phyloP scores from a whole-genome alignment of 148 eudicot genomes.

The Persicaria tinctoria region DNA sequence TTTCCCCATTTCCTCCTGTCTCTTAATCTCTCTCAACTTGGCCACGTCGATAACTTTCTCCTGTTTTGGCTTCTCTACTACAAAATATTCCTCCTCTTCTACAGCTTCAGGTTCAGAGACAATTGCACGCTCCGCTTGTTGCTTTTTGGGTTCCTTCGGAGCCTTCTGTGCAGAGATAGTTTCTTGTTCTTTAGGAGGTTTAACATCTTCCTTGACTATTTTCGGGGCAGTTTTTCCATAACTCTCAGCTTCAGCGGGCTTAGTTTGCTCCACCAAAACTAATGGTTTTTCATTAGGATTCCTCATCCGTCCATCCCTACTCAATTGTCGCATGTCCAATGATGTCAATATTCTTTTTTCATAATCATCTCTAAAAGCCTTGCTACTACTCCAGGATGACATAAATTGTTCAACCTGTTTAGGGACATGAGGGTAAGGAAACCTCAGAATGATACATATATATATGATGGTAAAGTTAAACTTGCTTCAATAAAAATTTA shows the following conservation, averaged over 20 bases:
- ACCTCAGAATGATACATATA: not conserved
- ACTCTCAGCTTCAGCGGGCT: constrained; percentile 23
- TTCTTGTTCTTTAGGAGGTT: constrained; percentile 17
- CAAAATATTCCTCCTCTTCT: constrained; percentile 33
- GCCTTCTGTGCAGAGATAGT: constrained; percentile 27
- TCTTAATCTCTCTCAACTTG: constrained; percentile 59
- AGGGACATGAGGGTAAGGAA: not conserved
- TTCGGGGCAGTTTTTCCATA: constrained; percentile 28
- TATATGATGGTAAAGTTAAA: constrained; percentile 1
- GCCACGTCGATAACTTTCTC: constrained; percentile 36
- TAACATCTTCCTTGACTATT: constrained; percentile 41
- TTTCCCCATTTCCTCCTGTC: constrained; percentile 77
- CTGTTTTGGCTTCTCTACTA: constrained; percentile 32
- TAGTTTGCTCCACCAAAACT: constrained; percentile 28
- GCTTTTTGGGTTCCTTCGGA: constrained; percentile 37
- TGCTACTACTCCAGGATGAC: constrained; percentile 53
- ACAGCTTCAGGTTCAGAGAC: constrained; percentile 22
- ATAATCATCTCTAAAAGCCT: constrained; percentile 68
- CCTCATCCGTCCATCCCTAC: constrained; percentile 78
- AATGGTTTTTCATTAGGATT: constrained; percentile 79
- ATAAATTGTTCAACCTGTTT: constrained; percentile 62
- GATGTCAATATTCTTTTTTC: constrained; percentile 64
- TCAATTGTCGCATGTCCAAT: constrained; percentile 61
- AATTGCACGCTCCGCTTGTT: constrained; percentile 23
- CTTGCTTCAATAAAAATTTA: not conserved